Evolutionary conservation across 2,329 filamentous ascomycete species (phyloP).

Genomic region (Teratosphaeriaceae sp.): DNA sequence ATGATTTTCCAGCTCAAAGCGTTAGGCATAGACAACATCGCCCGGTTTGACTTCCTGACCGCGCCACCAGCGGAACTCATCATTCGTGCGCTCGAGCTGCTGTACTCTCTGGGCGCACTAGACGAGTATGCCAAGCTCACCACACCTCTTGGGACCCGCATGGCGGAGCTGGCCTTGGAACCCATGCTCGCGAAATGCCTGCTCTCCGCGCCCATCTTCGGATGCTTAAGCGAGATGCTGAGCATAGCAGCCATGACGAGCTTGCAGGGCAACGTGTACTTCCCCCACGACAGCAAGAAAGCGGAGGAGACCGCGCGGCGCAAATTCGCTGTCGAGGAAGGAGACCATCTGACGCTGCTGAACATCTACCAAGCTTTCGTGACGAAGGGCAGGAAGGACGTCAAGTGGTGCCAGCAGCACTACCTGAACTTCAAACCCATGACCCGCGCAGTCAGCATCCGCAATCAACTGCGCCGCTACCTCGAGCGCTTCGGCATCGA

Average conservation of each 20-base stretch:
- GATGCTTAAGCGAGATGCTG: constrained; percentile 77
- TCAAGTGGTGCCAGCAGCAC: constrained; percentile 81
- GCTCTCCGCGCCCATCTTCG: constrained; percentile 66
- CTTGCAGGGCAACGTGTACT: constrained; percentile 74
- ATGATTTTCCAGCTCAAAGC: constrained; percentile 89
- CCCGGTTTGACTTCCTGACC: constrained; percentile 83
- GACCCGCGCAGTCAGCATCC: constrained; percentile 74
- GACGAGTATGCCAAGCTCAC: constrained; percentile 89
- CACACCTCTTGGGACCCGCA: constrained; percentile 74
- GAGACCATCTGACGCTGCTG: constrained; percentile 84
- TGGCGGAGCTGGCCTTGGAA: constrained; percentile 89
- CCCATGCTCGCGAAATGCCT: constrained; percentile 94
- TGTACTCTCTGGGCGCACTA: constrained; percentile 79
- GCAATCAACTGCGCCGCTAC: constrained; percentile 78
- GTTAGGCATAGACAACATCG: constrained; percentile 88
- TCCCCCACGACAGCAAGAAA: constrained; percentile 71
- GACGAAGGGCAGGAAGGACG: constrained; percentile 72
- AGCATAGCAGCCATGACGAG: constrained; percentile 93
- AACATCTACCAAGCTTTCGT: constrained; percentile 92
- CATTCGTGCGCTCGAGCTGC: constrained; percentile 76
- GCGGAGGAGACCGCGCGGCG: constrained; percentile 65
- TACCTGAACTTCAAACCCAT: constrained; percentile 81
- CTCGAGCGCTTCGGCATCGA: constrained; percentile 76
- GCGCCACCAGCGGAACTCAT: constrained; percentile 79
- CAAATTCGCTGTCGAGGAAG: constrained; percentile 86